Base-by-base conservation (phyloP, 257 asterid genomes). In the Nemophila menziesii region DNA sequence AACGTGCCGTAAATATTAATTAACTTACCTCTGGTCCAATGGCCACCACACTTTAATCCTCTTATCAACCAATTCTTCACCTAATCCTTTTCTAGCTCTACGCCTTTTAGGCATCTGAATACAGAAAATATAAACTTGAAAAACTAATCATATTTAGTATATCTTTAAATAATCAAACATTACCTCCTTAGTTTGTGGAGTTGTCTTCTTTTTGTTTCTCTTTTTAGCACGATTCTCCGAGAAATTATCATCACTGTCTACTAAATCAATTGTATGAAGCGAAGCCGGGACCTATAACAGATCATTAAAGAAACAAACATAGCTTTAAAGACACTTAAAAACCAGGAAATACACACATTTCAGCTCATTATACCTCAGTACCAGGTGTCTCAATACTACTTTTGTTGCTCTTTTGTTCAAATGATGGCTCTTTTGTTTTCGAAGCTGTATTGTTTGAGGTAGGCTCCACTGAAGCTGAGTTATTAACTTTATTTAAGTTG, bases 21-120 rank as follows among this genome's bases (percentile, higher is more conserved):
- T 20, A 37, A 58, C 75, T 56, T 62, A 78, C 82, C 15, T 22
- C 39, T 43, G 50, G 66, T 54, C 77, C 54, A 58, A 21, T 34
- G 79, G 69, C 70, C 87, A 68, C 73, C 66, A 73, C 48, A 78
- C 71, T 46, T 69, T 73, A 42, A 78, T 68, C 44, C 55, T 59
- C 51, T 58, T 50, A 39, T 73, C 87, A 54, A 73, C 58, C 45
- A 78, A 37, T 46, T 73, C 79, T 51, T 62, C 75, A 49, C 70
- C 71, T 38, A 67, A 51, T 12, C 34, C 52, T 48, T 65, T 60
- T 53, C 19, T 47, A 50, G 33, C 45, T 24, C 34, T 54, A 16
- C 19, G 46, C 44, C 10, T 61, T 41, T 48, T 39, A 39, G 61
- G 49, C 46, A 22, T 56, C 86, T 77, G 61, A 43, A 64, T 13